Percentiles rank a stretch among this genome's conserved stretches.
Conservation (phyloP, 2,329 filamentous ascomycete genomes). For the Aspergillus transmontanensis region DNA sequence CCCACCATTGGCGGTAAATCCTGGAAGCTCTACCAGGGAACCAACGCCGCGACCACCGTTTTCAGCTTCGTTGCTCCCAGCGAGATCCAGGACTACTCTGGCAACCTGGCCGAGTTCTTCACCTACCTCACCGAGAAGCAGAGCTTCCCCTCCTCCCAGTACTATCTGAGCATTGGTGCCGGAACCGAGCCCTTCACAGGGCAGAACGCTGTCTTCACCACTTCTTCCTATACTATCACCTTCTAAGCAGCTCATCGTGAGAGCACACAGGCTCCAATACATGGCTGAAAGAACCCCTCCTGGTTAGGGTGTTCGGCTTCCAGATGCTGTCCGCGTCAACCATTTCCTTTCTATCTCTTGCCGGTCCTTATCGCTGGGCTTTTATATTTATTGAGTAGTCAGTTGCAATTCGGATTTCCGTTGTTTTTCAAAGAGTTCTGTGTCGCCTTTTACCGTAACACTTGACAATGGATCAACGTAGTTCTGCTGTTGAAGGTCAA, state of each 20-base stretch:
- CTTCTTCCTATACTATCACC: slow-evolving; percentile 39
- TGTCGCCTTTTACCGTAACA: neutral
- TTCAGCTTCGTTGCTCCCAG: slow-evolving; percentile 56
- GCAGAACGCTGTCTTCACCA: slow-evolving; percentile 49
- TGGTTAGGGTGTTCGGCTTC: neutral
- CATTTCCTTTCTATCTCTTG: neutral
- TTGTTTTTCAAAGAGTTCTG: neutral
- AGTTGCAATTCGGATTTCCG: neutral
- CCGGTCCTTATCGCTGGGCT: neutral
- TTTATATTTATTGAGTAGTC: neutral
- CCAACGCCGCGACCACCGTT: slow-evolving; percentile 55
- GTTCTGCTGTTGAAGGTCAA: neutral
- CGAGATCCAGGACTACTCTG: slow-evolving; percentile 53
- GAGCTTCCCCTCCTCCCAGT: slow-evolving; percentile 51
- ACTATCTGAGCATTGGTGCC: slow-evolving; percentile 53
- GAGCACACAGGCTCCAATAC: neutral
- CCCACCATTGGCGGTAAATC: slow-evolving; percentile 51
- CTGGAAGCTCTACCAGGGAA: slow-evolving; percentile 61
- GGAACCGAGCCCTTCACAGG: slow-evolving; percentile 61
- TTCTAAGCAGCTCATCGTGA: neutral
- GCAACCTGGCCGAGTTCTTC: slow-evolving; percentile 58
- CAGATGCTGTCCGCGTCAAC: neutral
- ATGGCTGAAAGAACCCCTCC: neutral
- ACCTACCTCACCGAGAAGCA: slow-evolving; percentile 54
- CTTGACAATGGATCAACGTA: neutral